These are phyloP conservation scores for Macrotyloma uniflorum DNA, from an alignment of 306 rosid genomes.

Conservation along the genomic window DNA sequence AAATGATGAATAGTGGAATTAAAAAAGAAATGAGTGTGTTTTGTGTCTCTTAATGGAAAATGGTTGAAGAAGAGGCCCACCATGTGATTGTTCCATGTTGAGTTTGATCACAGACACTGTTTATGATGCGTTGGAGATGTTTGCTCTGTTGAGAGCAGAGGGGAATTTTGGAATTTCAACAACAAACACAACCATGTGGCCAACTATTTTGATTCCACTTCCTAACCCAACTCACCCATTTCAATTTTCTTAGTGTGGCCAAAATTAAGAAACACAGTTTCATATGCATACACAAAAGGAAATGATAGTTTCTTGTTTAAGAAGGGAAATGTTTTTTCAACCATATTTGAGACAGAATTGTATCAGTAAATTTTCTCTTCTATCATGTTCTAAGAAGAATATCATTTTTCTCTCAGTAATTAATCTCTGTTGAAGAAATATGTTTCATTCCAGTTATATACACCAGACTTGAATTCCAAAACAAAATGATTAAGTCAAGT, in stretches of 20 bases:
- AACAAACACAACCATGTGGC: slow-evolving; percentile 51
- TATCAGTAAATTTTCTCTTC: not conserved
- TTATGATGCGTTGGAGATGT: slow-evolving; percentile 43
- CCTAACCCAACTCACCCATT: slow-evolving; percentile 1
- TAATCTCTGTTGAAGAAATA: too few relatives aligned
- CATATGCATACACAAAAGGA: too few relatives aligned
- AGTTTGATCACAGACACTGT: slow-evolving; percentile 19
- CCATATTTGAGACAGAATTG: not conserved
- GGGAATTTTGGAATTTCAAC: slow-evolving; percentile 27
- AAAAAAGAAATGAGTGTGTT: too few relatives aligned
- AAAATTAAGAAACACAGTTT: too few relatives aligned
- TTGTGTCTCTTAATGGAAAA: not conserved
- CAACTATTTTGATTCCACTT: slow-evolving; percentile 42
- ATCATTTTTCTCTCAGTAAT: too few relatives aligned
- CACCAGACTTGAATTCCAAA: too few relatives aligned
- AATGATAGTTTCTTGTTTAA: not conserved
- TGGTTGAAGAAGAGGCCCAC: slow-evolving; percentile 33
- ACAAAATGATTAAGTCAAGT: too few relatives aligned
- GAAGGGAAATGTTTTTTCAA: not conserved
- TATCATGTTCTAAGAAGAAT: too few relatives aligned
- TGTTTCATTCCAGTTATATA: too few relatives aligned
- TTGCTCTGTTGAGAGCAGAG: slow-evolving; percentile 32
- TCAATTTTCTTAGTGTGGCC: not conserved
- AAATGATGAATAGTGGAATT: too few relatives aligned
- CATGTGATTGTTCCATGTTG: slow-evolving; percentile 41